Percentiles rank a stretch among this genome's conserved stretches.
phyloP scores from a whole-genome alignment of 2,329 filamentous ascomycete species.

The Beauveria scarabaeidicola region DNA sequence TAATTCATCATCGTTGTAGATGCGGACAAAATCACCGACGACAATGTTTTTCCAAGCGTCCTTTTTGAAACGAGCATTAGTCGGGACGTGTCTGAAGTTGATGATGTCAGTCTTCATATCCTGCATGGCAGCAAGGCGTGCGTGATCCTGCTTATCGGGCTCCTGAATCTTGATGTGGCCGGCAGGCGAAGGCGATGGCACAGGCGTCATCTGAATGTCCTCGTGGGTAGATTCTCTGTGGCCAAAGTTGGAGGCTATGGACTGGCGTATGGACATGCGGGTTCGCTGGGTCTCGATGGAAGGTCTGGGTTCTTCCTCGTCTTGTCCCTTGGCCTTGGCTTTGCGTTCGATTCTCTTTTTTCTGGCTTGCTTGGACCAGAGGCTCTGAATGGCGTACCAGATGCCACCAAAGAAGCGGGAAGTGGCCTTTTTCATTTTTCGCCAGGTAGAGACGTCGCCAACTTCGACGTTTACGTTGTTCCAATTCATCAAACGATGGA shows the following conservation, averaged over 20 bases:
- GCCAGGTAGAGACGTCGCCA: constrained; percentile 79
- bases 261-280: constrained; percentile 27
- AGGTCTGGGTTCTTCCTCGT: constrained; percentile 47
- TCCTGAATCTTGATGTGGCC: constrained; percentile 29
- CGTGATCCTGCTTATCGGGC: constrained; percentile 27
- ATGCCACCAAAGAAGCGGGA: constrained; percentile 51
- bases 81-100: constrained; percentile 56
- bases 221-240: constrained; percentile 49
- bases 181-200: constrained; percentile 66
- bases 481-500: constrained; percentile 83
- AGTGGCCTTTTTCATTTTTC: constrained; percentile 81
- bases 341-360: constrained; percentile 42
- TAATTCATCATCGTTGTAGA: constrained; percentile 93
- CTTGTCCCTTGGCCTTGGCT: constrained; percentile 15
- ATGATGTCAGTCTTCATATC: constrained; percentile 54
- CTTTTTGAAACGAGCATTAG: constrained; percentile 78
- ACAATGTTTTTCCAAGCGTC: constrained; percentile 93
- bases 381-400: constrained; percentile 36
- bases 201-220: constrained; percentile 92
- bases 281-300: constrained; percentile 40
- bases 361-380: constrained; percentile 44
- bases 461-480: constrained; percentile 88
- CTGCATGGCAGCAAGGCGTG: constrained; percentile 30
- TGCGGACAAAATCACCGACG: constrained; percentile 90
- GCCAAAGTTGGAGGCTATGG: constrained; percentile 41